Evolutionary conservation across 352 stramenopile species (phyloP).

Genomic region (Phytophthora sp.): DNA sequence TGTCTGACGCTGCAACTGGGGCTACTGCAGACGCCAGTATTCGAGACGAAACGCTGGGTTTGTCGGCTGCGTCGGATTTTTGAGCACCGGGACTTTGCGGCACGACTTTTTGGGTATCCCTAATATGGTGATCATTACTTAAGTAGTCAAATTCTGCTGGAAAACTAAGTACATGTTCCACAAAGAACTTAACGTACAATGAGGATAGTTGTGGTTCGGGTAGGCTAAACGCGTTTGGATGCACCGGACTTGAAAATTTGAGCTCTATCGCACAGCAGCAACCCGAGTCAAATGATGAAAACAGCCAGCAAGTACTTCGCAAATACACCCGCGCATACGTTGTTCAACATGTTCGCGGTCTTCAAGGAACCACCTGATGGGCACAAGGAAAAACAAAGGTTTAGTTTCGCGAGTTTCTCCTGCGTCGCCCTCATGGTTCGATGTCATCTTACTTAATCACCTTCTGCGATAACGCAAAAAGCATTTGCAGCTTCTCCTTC

Average conservation of each 20-base stretch:
- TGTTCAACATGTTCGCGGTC: constrained; percentile 32
- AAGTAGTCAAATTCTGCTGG: background rate
- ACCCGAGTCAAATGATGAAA: background rate
- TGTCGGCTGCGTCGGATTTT: constrained; percentile 11
- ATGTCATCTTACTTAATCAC: constrained; percentile 33
- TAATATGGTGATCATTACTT: constrained; percentile 1
- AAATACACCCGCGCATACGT: constrained; percentile 7
- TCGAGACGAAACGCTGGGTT: constrained; percentile 24
- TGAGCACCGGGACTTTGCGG: background rate
- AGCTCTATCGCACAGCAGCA: constrained; percentile 4
- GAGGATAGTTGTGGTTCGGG: background rate
- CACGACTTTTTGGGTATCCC: constrained; percentile 8
- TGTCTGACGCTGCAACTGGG: background rate
- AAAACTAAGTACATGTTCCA: background rate
- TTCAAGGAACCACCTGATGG: constrained; percentile 41
- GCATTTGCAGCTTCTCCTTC: constrained; percentile 51
- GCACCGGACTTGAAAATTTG: background rate
- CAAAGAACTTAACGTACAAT: constrained; percentile 17
- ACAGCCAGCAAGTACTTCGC: background rate
- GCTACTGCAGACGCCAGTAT: constrained; percentile 23
- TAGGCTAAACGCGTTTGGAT: background rate
- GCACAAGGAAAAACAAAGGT: background rate
- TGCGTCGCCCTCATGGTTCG: background rate
- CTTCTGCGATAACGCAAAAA: constrained; percentile 47
- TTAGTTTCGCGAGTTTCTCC: background rate